These are phyloP conservation scores for Hibiscus mutabilis DNA, from an alignment of 345 rosid genomes.

Conservation along the genomic window DNA sequence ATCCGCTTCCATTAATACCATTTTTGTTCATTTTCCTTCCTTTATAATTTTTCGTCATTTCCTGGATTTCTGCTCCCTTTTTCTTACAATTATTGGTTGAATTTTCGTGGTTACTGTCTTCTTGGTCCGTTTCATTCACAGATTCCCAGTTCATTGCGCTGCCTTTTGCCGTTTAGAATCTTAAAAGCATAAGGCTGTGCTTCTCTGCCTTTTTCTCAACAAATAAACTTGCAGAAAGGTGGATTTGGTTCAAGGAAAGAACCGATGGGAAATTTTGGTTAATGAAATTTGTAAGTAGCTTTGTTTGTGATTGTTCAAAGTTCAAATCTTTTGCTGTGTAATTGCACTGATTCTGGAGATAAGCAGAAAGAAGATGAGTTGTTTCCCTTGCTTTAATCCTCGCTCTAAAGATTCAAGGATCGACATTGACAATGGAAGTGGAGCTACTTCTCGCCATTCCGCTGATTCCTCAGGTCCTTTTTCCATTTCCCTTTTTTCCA, in stretches of 20 bases:
- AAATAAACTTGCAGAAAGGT: not conserved
- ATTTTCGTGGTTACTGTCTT: not conserved
- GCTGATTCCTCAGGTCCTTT: not conserved
- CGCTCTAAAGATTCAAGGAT: constrained; percentile 51
- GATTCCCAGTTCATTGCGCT: not conserved
- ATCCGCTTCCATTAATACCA: not conserved
- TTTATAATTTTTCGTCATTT: not conserved
- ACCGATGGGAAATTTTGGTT: constrained; percentile 4
- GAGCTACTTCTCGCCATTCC: constrained; percentile 26
- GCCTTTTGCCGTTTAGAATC: constrained; percentile 5
- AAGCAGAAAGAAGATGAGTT: constrained; percentile 42
- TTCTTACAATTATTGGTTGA: not conserved
- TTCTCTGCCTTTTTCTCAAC: not conserved
- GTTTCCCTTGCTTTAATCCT: constrained; percentile 71
- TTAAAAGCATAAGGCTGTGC: not conserved
- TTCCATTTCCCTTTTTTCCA: not conserved
- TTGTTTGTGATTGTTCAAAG: not conserved
- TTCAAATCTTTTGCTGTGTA: not conserved
- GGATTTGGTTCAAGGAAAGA: not conserved
- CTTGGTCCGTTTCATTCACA: not conserved
- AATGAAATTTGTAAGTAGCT: not conserved
- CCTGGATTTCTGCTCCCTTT: not conserved
- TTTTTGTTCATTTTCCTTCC: not conserved
- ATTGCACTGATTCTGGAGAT: not conserved
- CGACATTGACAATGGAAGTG: constrained; percentile 52